Conservation (phyloP, 306 rosid species). For the Alnus glutinosa region DNA sequence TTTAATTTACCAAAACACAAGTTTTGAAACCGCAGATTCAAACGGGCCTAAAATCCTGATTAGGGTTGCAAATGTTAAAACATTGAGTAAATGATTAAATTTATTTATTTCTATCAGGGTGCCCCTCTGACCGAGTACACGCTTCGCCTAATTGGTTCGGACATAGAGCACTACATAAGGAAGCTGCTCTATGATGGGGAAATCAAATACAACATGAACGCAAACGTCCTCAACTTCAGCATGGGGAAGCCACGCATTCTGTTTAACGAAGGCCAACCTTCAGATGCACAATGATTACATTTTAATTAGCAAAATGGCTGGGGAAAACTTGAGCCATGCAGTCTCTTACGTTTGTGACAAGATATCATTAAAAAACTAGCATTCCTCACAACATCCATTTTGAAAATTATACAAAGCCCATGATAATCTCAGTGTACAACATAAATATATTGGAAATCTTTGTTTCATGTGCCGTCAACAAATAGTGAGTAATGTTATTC, state of each 20-base stretch:
- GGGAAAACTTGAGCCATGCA: background rate
- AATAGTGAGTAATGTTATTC: too few relatives aligned
- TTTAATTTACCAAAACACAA: too few relatives aligned
- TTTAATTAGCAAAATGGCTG: background rate
- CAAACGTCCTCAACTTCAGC: conserved; percentile 86
- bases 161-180: conserved; percentile 81
- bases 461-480: too few relatives aligned
- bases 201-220: conserved; percentile 85
- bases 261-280: conserved; percentile 54
- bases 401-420: background rate
- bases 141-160: conserved; percentile 91
- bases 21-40: too few relatives aligned
- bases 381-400: background rate
- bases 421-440: background rate
- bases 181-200: conserved; percentile 60
- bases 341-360: too few relatives aligned
- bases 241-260: conserved; percentile 94
- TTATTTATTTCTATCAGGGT: conserved; percentile 37
- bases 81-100: too few relatives aligned
- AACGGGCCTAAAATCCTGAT: too few relatives aligned
- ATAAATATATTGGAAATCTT: too few relatives aligned
- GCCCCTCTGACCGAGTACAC: conserved; percentile 89
- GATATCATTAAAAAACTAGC: background rate
- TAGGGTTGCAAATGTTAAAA: too few relatives aligned
- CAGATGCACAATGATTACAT: conserved; percentile 30